Evolutionary conservation across 2,329 filamentous ascomycete genomes (phyloP).

Genomic region (Monosporascus sp.): DNA sequence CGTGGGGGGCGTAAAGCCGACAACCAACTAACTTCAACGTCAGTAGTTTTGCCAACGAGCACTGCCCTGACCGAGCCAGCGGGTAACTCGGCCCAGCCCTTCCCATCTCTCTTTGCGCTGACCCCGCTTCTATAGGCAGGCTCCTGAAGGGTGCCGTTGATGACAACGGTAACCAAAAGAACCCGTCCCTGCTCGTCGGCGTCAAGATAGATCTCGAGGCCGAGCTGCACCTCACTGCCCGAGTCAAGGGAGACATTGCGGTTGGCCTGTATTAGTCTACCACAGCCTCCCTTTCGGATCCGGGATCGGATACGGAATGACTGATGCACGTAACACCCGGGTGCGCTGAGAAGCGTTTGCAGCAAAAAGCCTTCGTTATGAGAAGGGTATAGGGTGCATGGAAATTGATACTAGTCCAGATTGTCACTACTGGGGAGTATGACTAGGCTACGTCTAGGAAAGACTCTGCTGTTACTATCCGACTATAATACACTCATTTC

Average conservation of each 20-base stretch:
- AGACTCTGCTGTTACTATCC: no score
- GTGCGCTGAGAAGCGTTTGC: neutral
- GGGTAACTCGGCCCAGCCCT: neutral
- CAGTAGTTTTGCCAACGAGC: neutral
- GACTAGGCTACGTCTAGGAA: no score
- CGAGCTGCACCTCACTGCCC: slow-evolving; percentile 55
- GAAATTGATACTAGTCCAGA: no score
- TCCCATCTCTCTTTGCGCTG: neutral
- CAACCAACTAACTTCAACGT: neutral
- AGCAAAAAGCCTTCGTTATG: no score
- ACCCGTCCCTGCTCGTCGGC: slow-evolving; percentile 53
- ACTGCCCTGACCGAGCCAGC: neutral
- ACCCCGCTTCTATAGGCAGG: slow-evolving; percentile 32
- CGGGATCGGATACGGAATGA: neutral
- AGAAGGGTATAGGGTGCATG: no score
- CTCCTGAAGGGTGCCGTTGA: slow-evolving; percentile 55
- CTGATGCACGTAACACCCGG: neutral
- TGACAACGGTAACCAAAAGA: slow-evolving; percentile 52
- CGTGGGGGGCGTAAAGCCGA: neutral
- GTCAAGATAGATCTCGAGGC: slow-evolving; percentile 61
- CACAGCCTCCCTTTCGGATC: neutral
- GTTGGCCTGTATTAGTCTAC: slow-evolving; percentile 48
- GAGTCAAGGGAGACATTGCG: slow-evolving; percentile 55
- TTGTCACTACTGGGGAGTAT: no score
- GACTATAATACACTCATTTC: no score